Evolutionary conservation across 768 basidiomycete species (phyloP).

Genomic region (Royoungia palumana): DNA sequence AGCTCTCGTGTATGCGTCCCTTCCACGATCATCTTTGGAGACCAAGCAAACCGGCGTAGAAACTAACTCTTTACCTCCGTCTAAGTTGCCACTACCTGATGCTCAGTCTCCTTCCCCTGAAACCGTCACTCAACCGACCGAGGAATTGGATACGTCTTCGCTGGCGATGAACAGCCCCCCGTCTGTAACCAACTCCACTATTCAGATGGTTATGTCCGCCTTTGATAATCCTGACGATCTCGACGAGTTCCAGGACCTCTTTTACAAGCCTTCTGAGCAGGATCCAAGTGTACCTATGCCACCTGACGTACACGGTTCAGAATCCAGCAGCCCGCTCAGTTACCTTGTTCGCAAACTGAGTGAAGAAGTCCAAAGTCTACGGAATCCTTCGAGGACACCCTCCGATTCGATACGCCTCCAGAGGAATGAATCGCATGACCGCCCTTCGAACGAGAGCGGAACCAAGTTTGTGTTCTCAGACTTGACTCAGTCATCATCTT

Average conservation of each 20-base stretch:
- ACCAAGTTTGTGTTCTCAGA: conserved; percentile 19
- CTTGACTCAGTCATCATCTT: conserved; percentile 13
- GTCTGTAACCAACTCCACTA: conserved; percentile 38
- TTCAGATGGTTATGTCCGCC: conserved; percentile 37
- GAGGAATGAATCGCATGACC: conserved; percentile 7
- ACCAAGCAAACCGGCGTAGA: background rate
- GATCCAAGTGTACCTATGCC: conserved; percentile 18
- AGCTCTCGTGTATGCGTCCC: conserved; percentile 49
- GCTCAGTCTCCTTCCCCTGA: conserved; percentile 2
- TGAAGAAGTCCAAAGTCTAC: conserved; percentile 33
- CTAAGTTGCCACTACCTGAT: background rate
- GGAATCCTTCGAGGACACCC: conserved; percentile 8
- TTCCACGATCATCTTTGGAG: background rate
- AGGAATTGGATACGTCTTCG: conserved; percentile 29
- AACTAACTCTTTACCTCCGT: background rate
- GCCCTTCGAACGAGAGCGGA: conserved; percentile 10
- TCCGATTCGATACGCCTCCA: conserved; percentile 10
- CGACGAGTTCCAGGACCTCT: conserved; percentile 71
- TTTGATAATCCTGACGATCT: conserved; percentile 62
- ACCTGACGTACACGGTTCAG: conserved; percentile 29
- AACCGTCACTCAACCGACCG: conserved; percentile 30
- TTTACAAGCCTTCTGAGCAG: conserved; percentile 48
- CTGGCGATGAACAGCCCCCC: conserved; percentile 7
- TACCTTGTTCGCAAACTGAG: conserved; percentile 40
- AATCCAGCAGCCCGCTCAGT: conserved; percentile 35